Evolutionary conservation across 768 basidiomycete species (phyloP).

Genomic region (Panaeolus cyanescens): DNA sequence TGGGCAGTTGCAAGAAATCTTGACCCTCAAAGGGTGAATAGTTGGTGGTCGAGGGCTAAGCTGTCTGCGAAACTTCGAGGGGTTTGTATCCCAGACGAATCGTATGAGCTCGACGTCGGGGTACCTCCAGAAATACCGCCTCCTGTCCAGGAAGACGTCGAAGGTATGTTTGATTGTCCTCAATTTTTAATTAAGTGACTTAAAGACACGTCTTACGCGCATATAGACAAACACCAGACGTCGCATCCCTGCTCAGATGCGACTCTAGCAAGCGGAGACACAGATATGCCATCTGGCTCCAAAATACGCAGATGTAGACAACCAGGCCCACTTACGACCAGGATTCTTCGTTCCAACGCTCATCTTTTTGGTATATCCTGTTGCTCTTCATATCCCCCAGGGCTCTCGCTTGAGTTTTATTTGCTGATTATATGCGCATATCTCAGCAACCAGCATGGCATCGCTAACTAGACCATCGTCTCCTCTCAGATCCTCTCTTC

Average conservation of each 20-base stretch:
- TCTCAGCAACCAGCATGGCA: not conserved
- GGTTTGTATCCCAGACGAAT: conserved; percentile 28
- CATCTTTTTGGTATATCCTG: conserved; percentile 11
- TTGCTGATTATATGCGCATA: not conserved
- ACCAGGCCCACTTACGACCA: not conserved
- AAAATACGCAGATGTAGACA: not conserved
- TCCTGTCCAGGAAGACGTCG: conserved; percentile 6
- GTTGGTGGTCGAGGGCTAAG: conserved; percentile 41
- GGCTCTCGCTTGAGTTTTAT: not conserved
- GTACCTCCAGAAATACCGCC: conserved; percentile 27
- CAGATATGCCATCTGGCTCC: not conserved
- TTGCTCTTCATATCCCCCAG: not conserved
- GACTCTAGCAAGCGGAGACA: not conserved
- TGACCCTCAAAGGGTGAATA: conserved; percentile 32
- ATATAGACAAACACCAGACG: not conserved
- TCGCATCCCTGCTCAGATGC: not conserved
- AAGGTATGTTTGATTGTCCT: not conserved
- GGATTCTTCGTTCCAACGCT: conserved; percentile 1
- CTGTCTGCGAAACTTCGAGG: conserved; percentile 25
- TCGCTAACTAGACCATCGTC: not conserved
- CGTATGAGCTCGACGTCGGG: conserved; percentile 40
- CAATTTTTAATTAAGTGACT: not conserved
- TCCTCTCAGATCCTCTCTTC: conserved; percentile 6
- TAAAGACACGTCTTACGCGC: not conserved
- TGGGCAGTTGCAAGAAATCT: conserved; percentile 42